Evolutionary conservation across 108 stramenopile genomes (phyloP), one percentile per base, ranked within the genome.

Genomic region (Cyclotella sp.): DNA sequence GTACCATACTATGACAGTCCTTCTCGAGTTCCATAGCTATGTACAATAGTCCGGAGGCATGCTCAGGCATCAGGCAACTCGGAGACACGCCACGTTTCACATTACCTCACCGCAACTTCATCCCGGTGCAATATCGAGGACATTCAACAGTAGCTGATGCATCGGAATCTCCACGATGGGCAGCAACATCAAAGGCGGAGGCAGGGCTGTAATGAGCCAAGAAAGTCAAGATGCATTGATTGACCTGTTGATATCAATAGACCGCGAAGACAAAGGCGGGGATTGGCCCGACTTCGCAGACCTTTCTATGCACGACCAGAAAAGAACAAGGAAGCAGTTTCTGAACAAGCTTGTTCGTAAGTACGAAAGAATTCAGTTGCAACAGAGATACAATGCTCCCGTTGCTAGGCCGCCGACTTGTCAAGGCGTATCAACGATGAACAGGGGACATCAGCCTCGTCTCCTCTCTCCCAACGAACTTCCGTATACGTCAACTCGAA

Each of bases 101-200:
- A n/a, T n/a, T n/a, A n/a, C n/a, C n/a, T n/a, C n/a, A n/a, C n/a
- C n/a, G n/a, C n/a, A n/a, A n/a, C n/a, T n/a, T n/a, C n/a, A n/a
- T n/a, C n/a, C n/a, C n/a, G n/a, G n/a, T n/a, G n/a, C n/a, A n/a
- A n/a, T n/a, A n/a, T n/a, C n/a, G 34, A 34, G 34, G 6, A 34
- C 34, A 34, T 34, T 6, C 34, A 34, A 5, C 6, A 2, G 34
- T 34, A 34, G 34, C 34, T 6, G 34, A 34, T 34, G 34, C 34
- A 34, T 34, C 6, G 34, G 34, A 34, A 34, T 34, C 34, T 34
- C 34, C 19, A 26, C 11, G 12, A 55, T 55, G 55, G 44, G 77
- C 39, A 67, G 63, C 76, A 68, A 70, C 28, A 89, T 89, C 77
- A 89, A 87, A 64, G 88, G 88, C 19, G 88, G 88, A 22, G 88